Conservation (phyloP, 805 yeast genomes). For the Yamadazyma akitaensis region DNA sequence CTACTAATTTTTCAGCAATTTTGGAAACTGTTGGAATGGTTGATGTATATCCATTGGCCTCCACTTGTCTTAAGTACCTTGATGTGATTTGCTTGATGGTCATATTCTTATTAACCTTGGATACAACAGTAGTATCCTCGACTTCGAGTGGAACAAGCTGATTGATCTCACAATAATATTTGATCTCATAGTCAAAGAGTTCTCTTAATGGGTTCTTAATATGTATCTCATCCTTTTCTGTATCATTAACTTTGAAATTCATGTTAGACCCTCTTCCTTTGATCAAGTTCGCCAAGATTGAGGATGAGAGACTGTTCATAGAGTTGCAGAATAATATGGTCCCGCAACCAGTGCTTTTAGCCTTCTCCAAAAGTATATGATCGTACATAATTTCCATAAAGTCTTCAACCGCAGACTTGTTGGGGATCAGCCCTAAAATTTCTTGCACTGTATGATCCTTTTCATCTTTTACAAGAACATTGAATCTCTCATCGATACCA, state of each 20-base stretch:
- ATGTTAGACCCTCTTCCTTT: constrained; percentile 81
- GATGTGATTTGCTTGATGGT: constrained; percentile 78
- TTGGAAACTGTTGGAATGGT: constrained; percentile 90
- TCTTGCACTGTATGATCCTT: constrained; percentile 23
- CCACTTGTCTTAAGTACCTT: constrained; percentile 68
- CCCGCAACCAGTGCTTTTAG: constrained; percentile 43
- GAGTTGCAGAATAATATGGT: constrained; percentile 71
- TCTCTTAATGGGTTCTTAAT: constrained; percentile 74
- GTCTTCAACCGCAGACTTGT: constrained; percentile 67
- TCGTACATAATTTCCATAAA: constrained; percentile 45
- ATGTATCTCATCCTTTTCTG: constrained; percentile 31
- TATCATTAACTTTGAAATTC: constrained; percentile 49
- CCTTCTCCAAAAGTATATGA: constrained; percentile 46
- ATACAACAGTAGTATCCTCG: constrained; percentile 18
- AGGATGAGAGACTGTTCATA: constrained; percentile 81
- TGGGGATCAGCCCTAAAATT: constrained; percentile 38
- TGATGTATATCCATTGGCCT: constrained; percentile 72
- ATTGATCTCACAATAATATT: constrained; percentile 47
- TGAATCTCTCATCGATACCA: constrained; percentile 12
- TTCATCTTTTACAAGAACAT: constrained; percentile 9
- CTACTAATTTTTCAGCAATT: constrained; percentile 74
- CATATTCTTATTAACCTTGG: constrained; percentile 60
- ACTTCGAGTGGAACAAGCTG: constrained; percentile 33
- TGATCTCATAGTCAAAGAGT: constrained; percentile 64
- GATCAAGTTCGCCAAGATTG: constrained; percentile 73